phyloP scores from a whole-genome alignment of 148 eudicot genomes.

The Linanthus parryae region DNA sequence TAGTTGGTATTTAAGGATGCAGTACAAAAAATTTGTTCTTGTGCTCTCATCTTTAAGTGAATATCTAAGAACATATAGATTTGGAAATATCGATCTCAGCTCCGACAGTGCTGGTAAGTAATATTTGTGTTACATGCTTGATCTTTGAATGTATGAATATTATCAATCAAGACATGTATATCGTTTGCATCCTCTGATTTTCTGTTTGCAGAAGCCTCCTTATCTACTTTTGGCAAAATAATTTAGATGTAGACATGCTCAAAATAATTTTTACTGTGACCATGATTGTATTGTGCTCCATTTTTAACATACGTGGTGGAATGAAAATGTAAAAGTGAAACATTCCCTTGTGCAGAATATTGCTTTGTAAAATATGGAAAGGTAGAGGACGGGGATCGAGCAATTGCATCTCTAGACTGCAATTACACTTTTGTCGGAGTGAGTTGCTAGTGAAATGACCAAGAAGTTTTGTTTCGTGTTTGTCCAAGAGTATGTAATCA shows the following conservation, averaged over 20 bases:
- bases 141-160: too few relatives aligned
- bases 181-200: neutral
- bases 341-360: slow-evolving; percentile 42
- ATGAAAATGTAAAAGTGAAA: too few relatives aligned
- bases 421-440: slow-evolving; percentile 66
- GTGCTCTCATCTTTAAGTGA: too few relatives aligned
- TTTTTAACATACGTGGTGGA: too few relatives aligned
- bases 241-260: neutral
- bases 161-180: neutral
- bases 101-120: too few relatives aligned
- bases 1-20: too few relatives aligned
- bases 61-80: too few relatives aligned
- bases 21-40: too few relatives aligned
- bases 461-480: neutral
- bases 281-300: slow-evolving; percentile 3
- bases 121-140: too few relatives aligned
- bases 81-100: too few relatives aligned
- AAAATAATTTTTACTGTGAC: neutral
- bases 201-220: too few relatives aligned
- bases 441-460: slow-evolving; percentile 20
- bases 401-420: slow-evolving; percentile 56
- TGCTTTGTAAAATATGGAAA: slow-evolving; percentile 77
- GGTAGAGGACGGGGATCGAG: slow-evolving; percentile 67
- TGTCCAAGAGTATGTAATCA: neutral
- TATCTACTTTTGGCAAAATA: neutral